Evolutionary conservation across 176 grass and related monocot species (phyloP).

Genomic region (Coix lacrymajobi): DNA sequence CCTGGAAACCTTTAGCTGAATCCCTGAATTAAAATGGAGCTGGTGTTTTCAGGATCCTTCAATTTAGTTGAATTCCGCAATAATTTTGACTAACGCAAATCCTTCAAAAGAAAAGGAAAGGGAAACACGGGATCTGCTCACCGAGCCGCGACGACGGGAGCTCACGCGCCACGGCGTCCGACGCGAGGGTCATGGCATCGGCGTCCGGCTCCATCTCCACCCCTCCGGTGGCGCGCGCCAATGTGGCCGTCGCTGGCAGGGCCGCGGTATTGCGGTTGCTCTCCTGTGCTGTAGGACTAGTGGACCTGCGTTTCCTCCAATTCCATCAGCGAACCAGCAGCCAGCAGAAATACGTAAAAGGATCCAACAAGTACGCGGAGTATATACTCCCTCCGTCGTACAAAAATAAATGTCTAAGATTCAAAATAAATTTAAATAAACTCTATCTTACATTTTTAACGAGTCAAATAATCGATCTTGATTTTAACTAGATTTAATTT

Average conservation of each 20-base stretch:
- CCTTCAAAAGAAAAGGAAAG: background rate
- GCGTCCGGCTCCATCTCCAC: conserved; percentile 3
- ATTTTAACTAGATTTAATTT: too few relatives aligned
- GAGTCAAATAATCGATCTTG: too few relatives aligned
- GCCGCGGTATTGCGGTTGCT: background rate
- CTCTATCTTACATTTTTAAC: too few relatives aligned
- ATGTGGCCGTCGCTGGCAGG: background rate
- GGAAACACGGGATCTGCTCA: background rate
- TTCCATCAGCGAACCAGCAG: too few relatives aligned
- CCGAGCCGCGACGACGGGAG: conserved; percentile 17
- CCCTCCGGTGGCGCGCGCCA: background rate
- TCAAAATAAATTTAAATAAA: too few relatives aligned
- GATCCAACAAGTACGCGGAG: too few relatives aligned
- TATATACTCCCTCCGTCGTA: too few relatives aligned
- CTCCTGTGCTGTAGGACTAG: background rate
- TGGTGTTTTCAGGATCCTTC: background rate
- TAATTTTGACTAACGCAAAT: background rate
- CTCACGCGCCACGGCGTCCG: background rate
- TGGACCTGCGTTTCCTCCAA: too few relatives aligned
- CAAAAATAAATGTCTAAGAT: too few relatives aligned
- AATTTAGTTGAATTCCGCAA: background rate
- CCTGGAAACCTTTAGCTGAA: background rate
- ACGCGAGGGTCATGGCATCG: background rate
- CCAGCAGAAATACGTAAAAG: too few relatives aligned
- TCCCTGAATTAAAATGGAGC: background rate